These are phyloP conservation scores for Leucoagaricus sp. DNA, from an alignment of 1,284 basidiomycete genomes.

Conservation along the genomic window DNA sequence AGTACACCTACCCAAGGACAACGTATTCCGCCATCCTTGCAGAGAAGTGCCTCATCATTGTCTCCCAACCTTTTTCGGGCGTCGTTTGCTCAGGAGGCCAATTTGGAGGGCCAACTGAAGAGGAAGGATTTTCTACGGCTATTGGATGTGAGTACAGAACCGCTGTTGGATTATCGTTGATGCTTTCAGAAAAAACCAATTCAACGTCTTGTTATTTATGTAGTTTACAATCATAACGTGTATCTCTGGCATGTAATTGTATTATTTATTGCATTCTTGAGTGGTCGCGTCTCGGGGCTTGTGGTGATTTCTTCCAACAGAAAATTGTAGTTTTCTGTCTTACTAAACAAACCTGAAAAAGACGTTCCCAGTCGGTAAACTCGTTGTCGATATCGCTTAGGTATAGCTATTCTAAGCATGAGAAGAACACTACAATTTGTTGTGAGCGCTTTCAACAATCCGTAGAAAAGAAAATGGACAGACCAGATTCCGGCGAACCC, in stretches of 20 bases:
- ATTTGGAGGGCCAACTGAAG: slow-evolving; percentile 5
- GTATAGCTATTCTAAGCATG: neutral
- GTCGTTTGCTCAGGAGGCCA: slow-evolving; percentile 3
- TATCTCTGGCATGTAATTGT: neutral
- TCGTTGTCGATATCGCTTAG: neutral
- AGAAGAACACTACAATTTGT: neutral
- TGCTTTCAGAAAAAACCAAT: too few species aligned
- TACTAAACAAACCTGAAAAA: neutral
- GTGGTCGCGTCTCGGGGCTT: neutral
- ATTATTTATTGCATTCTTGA: neutral
- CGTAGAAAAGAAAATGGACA: neutral
- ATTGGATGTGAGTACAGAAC: slow-evolving; percentile 7
- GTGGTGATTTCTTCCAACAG: neutral
- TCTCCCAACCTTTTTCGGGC: slow-evolving; percentile 6
- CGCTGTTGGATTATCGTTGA: neutral
- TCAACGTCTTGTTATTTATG: too few species aligned
- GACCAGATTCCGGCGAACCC: neutral
- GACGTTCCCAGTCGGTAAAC: neutral
- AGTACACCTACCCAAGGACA: neutral
- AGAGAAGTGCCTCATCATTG: neutral
- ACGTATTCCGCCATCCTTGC: neutral
- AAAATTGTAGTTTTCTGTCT: neutral
- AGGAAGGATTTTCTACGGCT: slow-evolving; percentile 8
- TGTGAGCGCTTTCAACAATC: neutral
- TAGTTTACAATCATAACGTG: neutral